Base-by-base conservation (phyloP, 1,284 basidiomycete species). In the Fomitopsis pinicola region DNA sequence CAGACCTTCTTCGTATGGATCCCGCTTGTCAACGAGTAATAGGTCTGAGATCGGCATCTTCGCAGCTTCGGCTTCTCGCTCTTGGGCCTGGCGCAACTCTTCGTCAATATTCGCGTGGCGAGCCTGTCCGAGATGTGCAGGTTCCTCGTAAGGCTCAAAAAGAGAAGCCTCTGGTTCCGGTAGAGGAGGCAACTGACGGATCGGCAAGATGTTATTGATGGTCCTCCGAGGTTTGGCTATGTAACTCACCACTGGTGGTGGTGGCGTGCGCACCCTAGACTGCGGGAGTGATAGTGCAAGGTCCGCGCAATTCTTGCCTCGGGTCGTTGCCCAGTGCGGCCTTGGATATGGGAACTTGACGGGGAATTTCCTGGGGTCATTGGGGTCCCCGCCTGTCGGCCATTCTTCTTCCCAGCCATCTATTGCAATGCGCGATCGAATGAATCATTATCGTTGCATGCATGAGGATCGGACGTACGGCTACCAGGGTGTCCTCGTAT, bases 1-100 rank as follows among this genome's bases (percentile, higher is more conserved):
- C 60, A 5, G 2, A 71, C 71, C 70, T 65, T 69, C 62, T 30
- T 69, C 68, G 55, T 69, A 71, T 17, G 71, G 70, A 62, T 72
- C 71, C 35, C 54, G 45, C 55, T 72, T 70, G 53, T 58, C 59
- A n/a, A 63, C 55, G 28, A 63, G 59, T n/a, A 63, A 36, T 33
- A 14, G 59, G 9, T 19, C 58, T 62, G 26, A 14, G 48, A 42
- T 10, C 17, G 28, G 56, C 22, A 44, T 33, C 2, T 55, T 22
- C 12, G 7, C 46, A 42, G 53, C 55, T 38, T 38, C 3, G 12
- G 33, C 42, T 35, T 58, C 2, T 35, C 50, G 15, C 19, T 42
- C 30, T 33, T 42, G 12, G 3, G 22, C 50, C 26, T 57, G 28
- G 19, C 35, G 26, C 14, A 17, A 7, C 5, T 48, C 38, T 1